phyloP scores from a whole-genome alignment of 2,329 filamentous ascomycete genomes.

The Colletotrichum sidae region DNA sequence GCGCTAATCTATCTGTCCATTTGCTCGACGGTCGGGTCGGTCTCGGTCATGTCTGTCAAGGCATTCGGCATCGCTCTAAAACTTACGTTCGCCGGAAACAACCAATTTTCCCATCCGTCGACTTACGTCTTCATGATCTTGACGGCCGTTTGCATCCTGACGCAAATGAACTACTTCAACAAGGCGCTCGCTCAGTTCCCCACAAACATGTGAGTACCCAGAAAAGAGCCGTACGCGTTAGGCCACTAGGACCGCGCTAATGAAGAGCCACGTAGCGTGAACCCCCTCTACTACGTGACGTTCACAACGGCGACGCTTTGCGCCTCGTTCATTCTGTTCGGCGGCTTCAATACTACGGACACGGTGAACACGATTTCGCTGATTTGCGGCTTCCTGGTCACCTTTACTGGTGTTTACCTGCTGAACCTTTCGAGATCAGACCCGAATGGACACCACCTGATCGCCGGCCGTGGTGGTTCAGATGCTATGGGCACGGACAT shows the following conservation, averaged over 20 bases:
- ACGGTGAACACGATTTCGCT: conserved; percentile 92
- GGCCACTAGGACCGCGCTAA: conserved; percentile 24
- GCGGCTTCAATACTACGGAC: conserved; percentile 95
- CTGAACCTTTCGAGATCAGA: conserved; percentile 95
- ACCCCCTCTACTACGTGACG: conserved; percentile 96
- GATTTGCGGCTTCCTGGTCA: conserved; percentile 91
- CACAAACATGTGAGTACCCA: conserved; percentile 85
- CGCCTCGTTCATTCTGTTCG: conserved; percentile 95
- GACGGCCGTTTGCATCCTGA: conserved; percentile 91
- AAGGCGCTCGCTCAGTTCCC: conserved; percentile 97
- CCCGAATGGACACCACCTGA: conserved; percentile 79
- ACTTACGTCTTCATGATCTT: conserved; percentile 98
- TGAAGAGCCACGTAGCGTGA: conserved; percentile 71
- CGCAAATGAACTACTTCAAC: conserved; percentile 99
- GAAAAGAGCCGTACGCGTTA: not conserved
- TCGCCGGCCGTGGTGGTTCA: conserved; percentile 70
- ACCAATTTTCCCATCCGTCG: conserved; percentile 94
- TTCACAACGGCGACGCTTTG: conserved; percentile 95
- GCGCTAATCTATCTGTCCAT: conserved; percentile 97
- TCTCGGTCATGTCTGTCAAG: conserved; percentile 99
- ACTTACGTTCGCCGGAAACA: conserved; percentile 90
- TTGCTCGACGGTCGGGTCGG: conserved; percentile 95
- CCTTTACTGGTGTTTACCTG: conserved; percentile 95
- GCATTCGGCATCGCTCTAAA: conserved; percentile 98
- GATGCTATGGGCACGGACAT: conserved; percentile 92